phyloP scores from a whole-genome alignment of 768 basidiomycete species.

The Trametopsis cervina region DNA sequence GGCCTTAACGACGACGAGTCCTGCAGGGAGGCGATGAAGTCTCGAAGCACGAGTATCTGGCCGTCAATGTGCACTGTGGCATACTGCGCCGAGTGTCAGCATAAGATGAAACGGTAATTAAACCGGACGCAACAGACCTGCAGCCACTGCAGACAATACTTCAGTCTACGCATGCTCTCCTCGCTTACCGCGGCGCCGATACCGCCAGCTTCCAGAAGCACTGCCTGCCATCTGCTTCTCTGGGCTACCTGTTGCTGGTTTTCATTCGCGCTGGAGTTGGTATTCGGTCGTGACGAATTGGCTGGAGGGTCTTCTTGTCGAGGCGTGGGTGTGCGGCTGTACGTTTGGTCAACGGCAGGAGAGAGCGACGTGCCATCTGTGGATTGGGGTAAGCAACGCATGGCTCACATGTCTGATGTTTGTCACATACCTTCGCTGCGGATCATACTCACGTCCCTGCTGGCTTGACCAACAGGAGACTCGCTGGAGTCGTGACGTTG shows the following conservation, averaged over 20 bases:
- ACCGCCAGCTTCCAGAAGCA: slow-evolving; percentile 82
- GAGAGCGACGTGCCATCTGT: not conserved
- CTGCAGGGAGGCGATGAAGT: slow-evolving; percentile 72
- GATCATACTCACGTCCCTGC: slow-evolving; percentile 11
- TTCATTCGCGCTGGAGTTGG: slow-evolving; percentile 5
- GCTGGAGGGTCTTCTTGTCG: slow-evolving; percentile 11
- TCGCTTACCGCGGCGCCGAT: slow-evolving; percentile 85
- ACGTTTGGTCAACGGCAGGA: slow-evolving; percentile 4
- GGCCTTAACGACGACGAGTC: slow-evolving; percentile 29
- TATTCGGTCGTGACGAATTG: not conserved
- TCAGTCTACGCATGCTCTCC: slow-evolving; percentile 80
- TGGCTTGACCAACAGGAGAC: not conserved
- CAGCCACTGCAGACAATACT: slow-evolving; percentile 85
- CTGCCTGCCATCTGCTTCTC: slow-evolving; percentile 80
- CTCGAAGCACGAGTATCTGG: slow-evolving; percentile 77
- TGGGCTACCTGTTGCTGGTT: slow-evolving; percentile 51
- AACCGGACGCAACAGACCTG: slow-evolving; percentile 43
- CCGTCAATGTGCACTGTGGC: slow-evolving; percentile 84
- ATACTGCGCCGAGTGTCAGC: slow-evolving; percentile 41
- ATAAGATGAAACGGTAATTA: not conserved
- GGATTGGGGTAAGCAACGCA: not conserved
- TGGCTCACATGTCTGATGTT: not conserved
- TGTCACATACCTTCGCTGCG: slow-evolving; percentile 9
- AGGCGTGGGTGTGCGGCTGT: slow-evolving; percentile 9
- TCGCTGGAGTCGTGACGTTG: not conserved